Evolutionary conservation across 345 rosid genomes (phyloP).

Genomic region (Diplotaxis tenuifolia): DNA sequence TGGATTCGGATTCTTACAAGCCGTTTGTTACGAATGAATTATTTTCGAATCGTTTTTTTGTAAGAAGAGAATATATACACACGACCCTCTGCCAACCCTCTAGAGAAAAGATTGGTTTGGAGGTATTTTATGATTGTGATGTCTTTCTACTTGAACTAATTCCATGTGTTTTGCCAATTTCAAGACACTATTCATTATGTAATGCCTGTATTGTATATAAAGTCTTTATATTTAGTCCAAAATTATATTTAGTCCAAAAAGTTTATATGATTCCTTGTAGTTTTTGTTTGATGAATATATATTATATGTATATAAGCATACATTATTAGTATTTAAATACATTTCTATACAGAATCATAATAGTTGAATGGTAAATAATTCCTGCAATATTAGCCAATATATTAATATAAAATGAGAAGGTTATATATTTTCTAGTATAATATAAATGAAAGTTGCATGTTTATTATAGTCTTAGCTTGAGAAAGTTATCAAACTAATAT

Average conservation of each 20-base stretch:
- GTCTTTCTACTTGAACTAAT: slow-evolving; percentile 34
- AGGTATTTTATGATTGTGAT: slow-evolving; percentile 26
- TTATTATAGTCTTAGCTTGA: slow-evolving; percentile 5
- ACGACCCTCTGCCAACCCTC: slow-evolving; percentile 16
- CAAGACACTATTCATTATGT: slow-evolving; percentile 24
- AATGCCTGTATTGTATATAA: neutral
- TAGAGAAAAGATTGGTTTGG: slow-evolving; percentile 16
- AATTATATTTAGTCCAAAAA: too few relatives aligned
- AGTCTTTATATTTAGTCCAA: too few relatives aligned
- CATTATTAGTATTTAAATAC: neutral
- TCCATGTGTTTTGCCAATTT: slow-evolving; percentile 30
- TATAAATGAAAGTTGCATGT: slow-evolving; percentile 1
- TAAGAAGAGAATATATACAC: slow-evolving; percentile 27
- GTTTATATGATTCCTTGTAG: neutral
- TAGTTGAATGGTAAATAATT: neutral
- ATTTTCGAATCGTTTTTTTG: slow-evolving; percentile 14
- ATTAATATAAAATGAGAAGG: neutral
- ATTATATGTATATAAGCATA: neutral
- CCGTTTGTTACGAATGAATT: slow-evolving; percentile 23
- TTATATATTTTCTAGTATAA: neutral
- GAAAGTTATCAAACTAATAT: neutral
- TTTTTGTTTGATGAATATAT: neutral
- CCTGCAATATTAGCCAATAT: neutral
- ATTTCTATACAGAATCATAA: neutral
- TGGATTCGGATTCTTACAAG: slow-evolving; percentile 31